Base-by-base conservation (phyloP, 176 grass and related monocot species). In the Triticum turgidum region DNA sequence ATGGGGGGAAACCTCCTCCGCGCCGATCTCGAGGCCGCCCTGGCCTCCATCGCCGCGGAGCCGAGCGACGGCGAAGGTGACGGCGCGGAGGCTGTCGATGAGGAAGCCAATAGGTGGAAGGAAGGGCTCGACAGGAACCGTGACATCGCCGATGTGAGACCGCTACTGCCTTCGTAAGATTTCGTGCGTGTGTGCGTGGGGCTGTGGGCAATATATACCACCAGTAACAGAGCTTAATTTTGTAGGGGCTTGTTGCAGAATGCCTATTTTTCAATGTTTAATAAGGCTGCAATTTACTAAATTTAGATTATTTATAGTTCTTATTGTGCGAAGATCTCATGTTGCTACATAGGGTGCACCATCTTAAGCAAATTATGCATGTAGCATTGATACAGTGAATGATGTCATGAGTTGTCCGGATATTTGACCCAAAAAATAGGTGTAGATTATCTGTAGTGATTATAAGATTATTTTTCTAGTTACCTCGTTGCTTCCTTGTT, bases 1-100 rank as follows among this genome's bases (percentile, higher is more conserved):
- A 92, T 95, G 89, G 96, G 92, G 3, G 94, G 92, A 1, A 70
- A 87, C 25, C 92, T 97, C 32, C 88, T 97, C 73, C 92, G 92
- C 21, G 58, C 39, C 47, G 92, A 97, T n/a, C 86, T 97, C 80
- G 88, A 91, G 83, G 72, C 78, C 9, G 68, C 88, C 20, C 17
- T 94, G 32, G 86, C 86, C 8, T 81, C 78, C 76, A 91, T 94
- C 86, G 52, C 54, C 69, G 54, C 66, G 5, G 82, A 82, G 22
- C 12, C 82, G 67, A 65, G 9, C 41, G 51, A 35, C 32, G 87
- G 63, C 30, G n/a, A 70, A 11, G 62, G 61, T 32, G 76, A 70
- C 20, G 62, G 61, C 38, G 76, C 17, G 63, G 80, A 24, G 32
- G 84, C 79, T 15, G 65, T 61, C 4, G 82, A 61, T 1, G 69